Conservation (phyloP, 768 basidiomycete genomes). For the Mycena alexandri region DNA sequence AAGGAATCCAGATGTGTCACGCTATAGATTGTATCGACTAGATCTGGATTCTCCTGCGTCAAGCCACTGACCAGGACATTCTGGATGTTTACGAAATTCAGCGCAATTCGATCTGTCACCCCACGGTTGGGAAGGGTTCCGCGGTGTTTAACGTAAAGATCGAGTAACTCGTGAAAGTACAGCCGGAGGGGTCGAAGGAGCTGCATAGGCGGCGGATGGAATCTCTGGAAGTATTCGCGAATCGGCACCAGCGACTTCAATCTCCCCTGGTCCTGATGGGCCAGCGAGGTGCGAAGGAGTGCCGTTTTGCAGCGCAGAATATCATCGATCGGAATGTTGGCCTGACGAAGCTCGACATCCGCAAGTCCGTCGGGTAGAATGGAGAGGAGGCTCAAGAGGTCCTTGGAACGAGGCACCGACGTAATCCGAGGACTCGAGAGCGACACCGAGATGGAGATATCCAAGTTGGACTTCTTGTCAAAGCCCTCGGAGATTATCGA, state of each 20-base stretch:
- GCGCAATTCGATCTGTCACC: neutral
- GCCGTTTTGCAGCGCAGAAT: neutral
- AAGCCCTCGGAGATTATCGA: neutral
- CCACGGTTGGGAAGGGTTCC: neutral
- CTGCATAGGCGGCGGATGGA: neutral
- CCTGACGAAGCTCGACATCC: neutral
- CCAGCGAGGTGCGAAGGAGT: neutral
- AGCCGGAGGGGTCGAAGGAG: neutral
- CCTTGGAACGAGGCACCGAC: neutral
- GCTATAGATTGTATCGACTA: neutral
- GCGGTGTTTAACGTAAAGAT: neutral
- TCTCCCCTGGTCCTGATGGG: neutral
- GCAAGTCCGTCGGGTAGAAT: constrained; percentile 5
- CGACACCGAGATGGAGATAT: neutral
- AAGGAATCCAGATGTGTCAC: neutral
- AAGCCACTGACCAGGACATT: neutral
- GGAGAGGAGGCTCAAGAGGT: neutral
- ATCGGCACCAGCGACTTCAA: neutral
- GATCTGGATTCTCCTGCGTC: neutral
- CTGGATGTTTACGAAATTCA: constrained; percentile 5
- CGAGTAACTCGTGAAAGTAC: too few relatives aligned
- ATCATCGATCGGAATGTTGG: neutral
- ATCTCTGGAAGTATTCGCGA: neutral
- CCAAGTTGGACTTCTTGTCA: neutral
- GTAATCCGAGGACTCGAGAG: neutral